Evolutionary conservation across 768 basidiomycete species (phyloP), one percentile per base, ranked within the genome.

Genomic region (Hypsizygus marmoreus): DNA sequence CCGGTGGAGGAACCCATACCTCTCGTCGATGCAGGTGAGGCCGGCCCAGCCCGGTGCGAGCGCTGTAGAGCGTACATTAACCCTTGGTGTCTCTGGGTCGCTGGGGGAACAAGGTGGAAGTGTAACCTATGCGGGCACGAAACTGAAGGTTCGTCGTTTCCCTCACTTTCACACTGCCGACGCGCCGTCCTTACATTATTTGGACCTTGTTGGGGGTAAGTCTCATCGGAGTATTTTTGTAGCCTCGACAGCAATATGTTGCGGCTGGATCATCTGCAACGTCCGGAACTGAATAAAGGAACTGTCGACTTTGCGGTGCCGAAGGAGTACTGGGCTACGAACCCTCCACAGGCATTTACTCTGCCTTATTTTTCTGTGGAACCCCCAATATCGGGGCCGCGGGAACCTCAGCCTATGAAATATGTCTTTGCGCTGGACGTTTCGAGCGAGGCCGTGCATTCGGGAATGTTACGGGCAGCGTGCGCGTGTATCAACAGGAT

Each of bases 371-470:
- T 75, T 42, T 74, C 80, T 10, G 53, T 74, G 2, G 72, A 77
- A 17, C 76, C 82, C 2, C 73, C 69, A 32, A 67, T 72, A 0
- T 55, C 67, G 10, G 75, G 75, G 1, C 61, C 66, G 11, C 77
- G 84, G 49, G 54, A 61, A 36, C 92, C 91, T 2, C 62, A 67
- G 36, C 80, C 89, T 0, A 71, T 97, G 64, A 76, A 82, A 37
- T 86, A 82, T 56, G 66, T 98, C n/a, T 95, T 98, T 55, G 86
- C 83, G 0, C 73, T 99, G 42, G 97, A 99, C 55, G 84, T 95
- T 26, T 88, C 88, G 7, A 66, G 68, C 46, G 82, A 83, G 11
- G 76, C 91, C 8, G 72, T 84, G 1, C 68, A 71, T 30, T 80
- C 83, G 2, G 94, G 92, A 0, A 80, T 94, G 49, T 67, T 95